Percentiles rank a stretch among this genome's conserved stretches.
Conservation (phyloP, 2,329 filamentous ascomycete genomes). For the Alternaria postmessia region DNA sequence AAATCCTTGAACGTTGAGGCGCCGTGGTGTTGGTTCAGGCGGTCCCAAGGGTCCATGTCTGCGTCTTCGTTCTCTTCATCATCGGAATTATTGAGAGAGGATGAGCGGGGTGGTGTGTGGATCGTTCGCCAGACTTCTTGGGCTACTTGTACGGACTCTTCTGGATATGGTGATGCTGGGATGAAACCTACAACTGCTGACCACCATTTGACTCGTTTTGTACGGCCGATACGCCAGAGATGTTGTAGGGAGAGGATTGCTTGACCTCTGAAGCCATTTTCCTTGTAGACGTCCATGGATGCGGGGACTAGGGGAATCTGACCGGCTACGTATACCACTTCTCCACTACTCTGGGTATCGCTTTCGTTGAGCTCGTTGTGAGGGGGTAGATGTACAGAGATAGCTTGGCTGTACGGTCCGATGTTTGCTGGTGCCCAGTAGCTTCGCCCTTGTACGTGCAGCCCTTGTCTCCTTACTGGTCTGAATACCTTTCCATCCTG, state of each 20-base stretch:
- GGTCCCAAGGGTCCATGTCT: conserved; percentile 72
- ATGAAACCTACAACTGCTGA: conserved; percentile 70
- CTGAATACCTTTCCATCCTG: conserved; percentile 30
- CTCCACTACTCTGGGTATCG: conserved; percentile 20
- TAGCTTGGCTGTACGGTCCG: conserved; percentile 93
- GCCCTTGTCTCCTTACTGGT: conserved; percentile 54
- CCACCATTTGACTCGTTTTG: conserved; percentile 78
- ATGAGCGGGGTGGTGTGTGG: neutral
- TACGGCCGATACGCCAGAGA: conserved; percentile 80
- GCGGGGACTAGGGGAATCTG: conserved; percentile 89
- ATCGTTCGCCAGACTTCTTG: conserved; percentile 56
- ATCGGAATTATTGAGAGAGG: conserved; percentile 40
- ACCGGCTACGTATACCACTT: conserved; percentile 76
- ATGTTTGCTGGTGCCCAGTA: conserved; percentile 99
- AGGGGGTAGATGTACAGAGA: conserved; percentile 60
- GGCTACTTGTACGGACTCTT: conserved; percentile 46
- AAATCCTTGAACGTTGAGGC: conserved; percentile 27
- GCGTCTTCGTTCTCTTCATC: conserved; percentile 53
- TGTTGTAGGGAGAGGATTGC: conserved; percentile 83
- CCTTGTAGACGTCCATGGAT: conserved; percentile 70
- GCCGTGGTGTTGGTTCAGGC: conserved; percentile 67
- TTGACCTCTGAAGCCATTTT: conserved; percentile 62
- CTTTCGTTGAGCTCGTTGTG: conserved; percentile 24
- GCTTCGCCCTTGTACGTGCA: conserved; percentile 91
- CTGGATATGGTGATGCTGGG: conserved; percentile 11